Percentiles rank a stretch among this genome's conserved stretches.
Evolutionary conservation across 176 grass and related monocot genomes (phyloP).

Genomic region (Triticum turgidum): DNA sequence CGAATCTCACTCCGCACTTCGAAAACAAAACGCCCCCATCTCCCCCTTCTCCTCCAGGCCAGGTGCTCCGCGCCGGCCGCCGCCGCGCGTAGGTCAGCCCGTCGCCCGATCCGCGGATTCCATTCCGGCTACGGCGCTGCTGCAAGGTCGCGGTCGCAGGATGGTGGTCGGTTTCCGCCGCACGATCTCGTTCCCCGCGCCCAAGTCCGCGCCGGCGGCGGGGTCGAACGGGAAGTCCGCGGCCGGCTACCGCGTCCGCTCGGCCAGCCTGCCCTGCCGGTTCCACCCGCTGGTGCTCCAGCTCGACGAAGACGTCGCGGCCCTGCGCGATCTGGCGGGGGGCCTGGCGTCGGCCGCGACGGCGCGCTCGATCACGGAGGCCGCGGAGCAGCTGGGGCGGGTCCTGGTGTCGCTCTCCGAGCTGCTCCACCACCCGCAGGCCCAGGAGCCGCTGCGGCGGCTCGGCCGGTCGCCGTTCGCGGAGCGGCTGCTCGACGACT

Average conservation of each 20-base stretch:
- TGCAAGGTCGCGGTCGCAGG: neutral
- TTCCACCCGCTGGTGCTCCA: conserved; percentile 71
- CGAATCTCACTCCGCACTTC: conserved; percentile 18
- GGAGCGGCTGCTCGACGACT: conserved; percentile 52
- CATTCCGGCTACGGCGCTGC: neutral
- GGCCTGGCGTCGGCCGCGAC: neutral
- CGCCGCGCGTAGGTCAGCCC: neutral
- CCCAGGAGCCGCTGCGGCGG: conserved; percentile 47
- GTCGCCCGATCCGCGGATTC: neutral
- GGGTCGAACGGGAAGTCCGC: conserved; percentile 4
- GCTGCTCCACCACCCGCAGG: conserved; percentile 67
- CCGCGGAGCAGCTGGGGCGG: conserved; percentile 19
- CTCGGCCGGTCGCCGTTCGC: conserved; percentile 34
- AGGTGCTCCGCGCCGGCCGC: too few relatives aligned
- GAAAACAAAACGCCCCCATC: neutral
- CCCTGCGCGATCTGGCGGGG: conserved; percentile 35
- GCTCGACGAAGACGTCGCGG: conserved; percentile 59
- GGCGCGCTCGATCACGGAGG: conserved; percentile 23
- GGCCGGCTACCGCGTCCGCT: conserved; percentile 56
- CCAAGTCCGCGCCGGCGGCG: conserved; percentile 12
- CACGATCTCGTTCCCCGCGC: conserved; percentile 62
- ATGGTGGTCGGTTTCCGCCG: conserved; percentile 60
- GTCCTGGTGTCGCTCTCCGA: conserved; percentile 57
- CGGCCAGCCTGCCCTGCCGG: conserved; percentile 64
- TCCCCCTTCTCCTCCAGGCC: neutral